A percentile compares a stretch with the other conserved stretches of the same genome.
These are phyloP conservation scores for Trichocomaceae sp. DNA, from an alignment of 2,329 filamentous ascomycete species.

Conservation along the genomic window DNA sequence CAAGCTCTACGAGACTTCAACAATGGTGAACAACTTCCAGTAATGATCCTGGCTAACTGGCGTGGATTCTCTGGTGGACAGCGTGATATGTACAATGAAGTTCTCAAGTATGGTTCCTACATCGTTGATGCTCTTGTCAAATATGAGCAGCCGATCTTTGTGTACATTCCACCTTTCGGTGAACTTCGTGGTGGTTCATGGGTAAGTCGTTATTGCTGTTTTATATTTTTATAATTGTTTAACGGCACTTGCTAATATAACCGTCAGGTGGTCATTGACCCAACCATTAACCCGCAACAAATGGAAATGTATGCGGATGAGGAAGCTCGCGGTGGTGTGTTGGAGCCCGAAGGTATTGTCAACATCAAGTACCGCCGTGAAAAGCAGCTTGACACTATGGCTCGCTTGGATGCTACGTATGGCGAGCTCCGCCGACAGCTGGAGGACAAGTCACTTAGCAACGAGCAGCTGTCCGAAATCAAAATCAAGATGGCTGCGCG, in stretches of 20 bases:
- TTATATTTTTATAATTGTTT: neutral
- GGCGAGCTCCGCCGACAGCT: constrained; percentile 75
- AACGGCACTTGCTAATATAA: constrained; percentile 26
- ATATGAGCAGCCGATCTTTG: constrained; percentile 97
- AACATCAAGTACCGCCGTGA: constrained; percentile 98
- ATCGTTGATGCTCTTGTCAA: constrained; percentile 98
- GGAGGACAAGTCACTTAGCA: constrained; percentile 58
- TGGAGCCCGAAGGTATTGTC: constrained; percentile 96
- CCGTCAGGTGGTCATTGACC: constrained; percentile 78
- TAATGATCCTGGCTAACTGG: constrained; percentile 99
- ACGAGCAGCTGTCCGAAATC: constrained; percentile 69
- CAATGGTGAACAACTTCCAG: constrained; percentile 91
- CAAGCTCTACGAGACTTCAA: constrained; percentile 99
- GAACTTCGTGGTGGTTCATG: constrained; percentile 98
- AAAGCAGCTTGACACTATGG: constrained; percentile 96
- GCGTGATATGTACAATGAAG: constrained; percentile 99
- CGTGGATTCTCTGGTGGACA: constrained; percentile 99
- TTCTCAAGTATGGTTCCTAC: constrained; percentile 98
- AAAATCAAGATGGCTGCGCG: constrained; percentile 78
- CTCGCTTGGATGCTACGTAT: constrained; percentile 80
- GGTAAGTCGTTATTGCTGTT: constrained; percentile 44
- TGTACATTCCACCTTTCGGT: constrained; percentile 95
- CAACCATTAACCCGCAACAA: constrained; percentile 88
- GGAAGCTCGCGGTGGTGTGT: constrained; percentile 89
- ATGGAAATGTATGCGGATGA: constrained; percentile 99